Evolutionary conservation across 345 rosid species (phyloP), one percentile per base, ranked within the genome.

Genomic region (Salix arbutifolia): DNA sequence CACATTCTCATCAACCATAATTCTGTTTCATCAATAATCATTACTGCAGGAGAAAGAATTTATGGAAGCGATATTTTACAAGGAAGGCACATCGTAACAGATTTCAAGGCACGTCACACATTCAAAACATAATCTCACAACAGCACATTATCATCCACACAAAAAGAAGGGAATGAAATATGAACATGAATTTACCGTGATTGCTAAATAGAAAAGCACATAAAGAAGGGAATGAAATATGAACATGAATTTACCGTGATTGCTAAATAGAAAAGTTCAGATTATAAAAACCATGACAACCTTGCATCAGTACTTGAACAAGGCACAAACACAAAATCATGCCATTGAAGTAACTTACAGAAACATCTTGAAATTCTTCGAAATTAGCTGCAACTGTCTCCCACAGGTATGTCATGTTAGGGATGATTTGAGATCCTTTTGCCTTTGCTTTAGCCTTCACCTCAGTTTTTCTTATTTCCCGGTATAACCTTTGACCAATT

Each of bases 381-480:
- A 92, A 93, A 85, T 89, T 96, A 30, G 97, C 88, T 71, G 99
- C 97, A 79, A 96, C 91, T 65, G 99, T 89, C 86, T 96, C 99
- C 99, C 99, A 96, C 85, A 86, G 97, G 88, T 88, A 91, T 74
- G 92, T 84, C 71, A 90, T 69, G 73, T 78, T 84, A 40, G 89
- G 88, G 79, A 84, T 91, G 85, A 92, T 87, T 79, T 85, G 86
- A 52, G 99, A 94, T 70, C 99, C 99, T 82, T 86, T 96, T 72
- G 86, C 81, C 87, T 87, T 94, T 40, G 84, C 90, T 87, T 88
- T 91, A 58, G 25, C 14, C 86, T 87, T 86, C 79, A 86, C 84
- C 85, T 92, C 99, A 69, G 84, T 85, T 88, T 90, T 92, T 78
- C 96, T 92, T 78, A 86, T 92, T 86, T 96, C 99, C 67, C 99